Evolutionary conservation across 1,284 basidiomycete species (phyloP), one percentile per base, ranked within the genome.

Genomic region (Kwoniella shivajii): DNA sequence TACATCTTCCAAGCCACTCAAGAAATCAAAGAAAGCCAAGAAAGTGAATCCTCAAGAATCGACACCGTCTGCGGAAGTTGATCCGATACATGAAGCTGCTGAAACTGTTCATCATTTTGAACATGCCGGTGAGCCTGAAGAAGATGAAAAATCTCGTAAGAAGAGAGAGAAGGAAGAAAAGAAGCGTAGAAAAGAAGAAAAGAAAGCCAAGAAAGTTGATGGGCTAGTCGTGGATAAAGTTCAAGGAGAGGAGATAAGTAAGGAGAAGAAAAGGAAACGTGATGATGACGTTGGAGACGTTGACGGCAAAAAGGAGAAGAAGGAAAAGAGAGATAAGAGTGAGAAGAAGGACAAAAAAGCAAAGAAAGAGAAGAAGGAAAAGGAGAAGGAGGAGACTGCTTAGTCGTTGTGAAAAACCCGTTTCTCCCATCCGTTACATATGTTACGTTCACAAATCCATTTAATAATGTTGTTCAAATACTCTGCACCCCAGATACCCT

Each of bases 11-110:
- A 51, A 51, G 44, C 58, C 56, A 10, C 29, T 20, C 13, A 57
- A 56, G 50, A 54, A 44, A 4, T 54, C 54, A 9, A 61, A 59
- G 43, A 57, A 56, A 41, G 57, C 41, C n/a, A 57, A 47, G 53
- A 65, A 64, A 41, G 54, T 60, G 30, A 64, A 59, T 2, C n/a
- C n/a, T n/a, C n/a, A n/a, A n/a, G n/a, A n/a, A n/a, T n/a, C 26
- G 6, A 29, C 33, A n/a, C 20, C 27, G 6, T 22, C 42, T 29
- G 36, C 38, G 22, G 50, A 51, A 29, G 36, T 49, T 27, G 57
- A 59, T 31, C 46, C 51, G 9, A 52, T 59, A 48, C 42, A 54
- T 27, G 39, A 38, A 13, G 57, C 52, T 26, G 47, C 50, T 11
- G 52, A 59, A 20, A 29, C 22, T 13, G 20, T 54, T 14, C 41